These are phyloP conservation scores for Cucurbita moschata DNA, from an alignment of 306 rosid genomes.

Conservation along the genomic window DNA sequence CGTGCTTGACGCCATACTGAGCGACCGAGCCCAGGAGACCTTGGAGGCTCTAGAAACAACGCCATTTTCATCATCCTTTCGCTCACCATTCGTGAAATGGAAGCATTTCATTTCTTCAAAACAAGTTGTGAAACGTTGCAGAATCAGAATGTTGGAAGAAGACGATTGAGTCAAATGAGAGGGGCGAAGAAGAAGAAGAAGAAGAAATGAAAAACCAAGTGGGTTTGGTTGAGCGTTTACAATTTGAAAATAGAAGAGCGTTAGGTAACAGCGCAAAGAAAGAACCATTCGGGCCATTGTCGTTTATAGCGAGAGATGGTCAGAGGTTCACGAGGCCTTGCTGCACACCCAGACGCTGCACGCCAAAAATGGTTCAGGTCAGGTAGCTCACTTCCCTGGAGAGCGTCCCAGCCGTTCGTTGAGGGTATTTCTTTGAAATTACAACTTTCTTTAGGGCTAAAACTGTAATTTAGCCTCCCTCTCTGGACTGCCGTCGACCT, in stretches of 20 bases:
- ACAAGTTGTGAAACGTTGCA: background rate
- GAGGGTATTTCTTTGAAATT: background rate
- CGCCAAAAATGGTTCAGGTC: background rate
- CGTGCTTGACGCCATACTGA: constrained; percentile 69
- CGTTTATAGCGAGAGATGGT: background rate
- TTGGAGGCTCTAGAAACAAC: constrained; percentile 40
- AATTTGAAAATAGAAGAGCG: background rate
- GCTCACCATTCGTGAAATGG: constrained; percentile 54
- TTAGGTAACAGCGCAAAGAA: background rate
- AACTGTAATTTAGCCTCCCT: background rate
- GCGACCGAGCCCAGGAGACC: constrained; percentile 85
- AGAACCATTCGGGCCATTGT: background rate
- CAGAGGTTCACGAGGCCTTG: constrained; percentile 19
- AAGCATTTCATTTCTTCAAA: constrained; percentile 57
- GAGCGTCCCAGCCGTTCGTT: background rate
- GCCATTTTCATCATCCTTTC: constrained; percentile 28
- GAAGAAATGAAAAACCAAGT: background rate
- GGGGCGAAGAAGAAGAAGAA: background rate
- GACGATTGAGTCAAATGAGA: constrained; percentile 10
- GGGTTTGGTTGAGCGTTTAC: background rate
- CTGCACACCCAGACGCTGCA: background rate
- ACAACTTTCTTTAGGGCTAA: background rate
- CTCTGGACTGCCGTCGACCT: background rate
- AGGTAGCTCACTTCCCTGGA: background rate
- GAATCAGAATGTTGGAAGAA: background rate